Base-by-base conservation (phyloP, 2,329 filamentous ascomycete species). In the Cadophora sp. region DNA sequence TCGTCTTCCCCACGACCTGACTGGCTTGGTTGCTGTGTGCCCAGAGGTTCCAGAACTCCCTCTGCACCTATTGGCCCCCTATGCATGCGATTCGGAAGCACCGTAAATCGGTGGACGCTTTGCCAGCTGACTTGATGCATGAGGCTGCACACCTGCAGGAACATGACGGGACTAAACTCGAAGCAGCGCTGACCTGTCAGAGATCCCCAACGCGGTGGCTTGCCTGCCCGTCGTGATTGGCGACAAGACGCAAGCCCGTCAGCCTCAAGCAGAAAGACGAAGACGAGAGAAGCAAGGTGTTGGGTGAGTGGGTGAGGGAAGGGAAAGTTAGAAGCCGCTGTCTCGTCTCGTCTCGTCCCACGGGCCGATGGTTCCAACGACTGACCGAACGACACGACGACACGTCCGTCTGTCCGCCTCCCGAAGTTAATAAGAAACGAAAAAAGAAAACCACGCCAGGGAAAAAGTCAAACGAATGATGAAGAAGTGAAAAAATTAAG, bases 71-170 rank as follows among this genome's bases (percentile, higher is more conserved):
- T 56, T 56, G 53, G 53, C n/a, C 13, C 18, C 22, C 47, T 36
- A 1, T 51, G 7, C 47, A 39, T 24, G 13, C 18, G 59, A 61
- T 43, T 62, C 59, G 59, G 59, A 50, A 62, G 59, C 59, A 51
- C 59, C 59, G 59, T n/a, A 39, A 56, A 27, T 62, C 43, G 50
- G 47, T 62, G 59, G 59, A 53, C 59, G 47, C 33, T 53, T 30
- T 14, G 24, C 59, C 59, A 62, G 59, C 59, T 62, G 47, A 43
- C 27, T 53, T 13, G 8, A 18, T 39, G 16, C 27, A 56, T 56
- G 53, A 39, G 33, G 30, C 48, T 24, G 59, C 59, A 30, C 43
- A 39, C 36, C 36, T 39, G 36, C 36, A 48, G 27, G 43, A 27
- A 61, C 59, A 6, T 30, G 6, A 48, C 4, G 22, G 9, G 3